Percentiles rank a stretch among this genome's conserved stretches.
Evolutionary conservation across 2,329 filamentous ascomycete species (phyloP).

Genomic region (Pezicula rhizophila): DNA sequence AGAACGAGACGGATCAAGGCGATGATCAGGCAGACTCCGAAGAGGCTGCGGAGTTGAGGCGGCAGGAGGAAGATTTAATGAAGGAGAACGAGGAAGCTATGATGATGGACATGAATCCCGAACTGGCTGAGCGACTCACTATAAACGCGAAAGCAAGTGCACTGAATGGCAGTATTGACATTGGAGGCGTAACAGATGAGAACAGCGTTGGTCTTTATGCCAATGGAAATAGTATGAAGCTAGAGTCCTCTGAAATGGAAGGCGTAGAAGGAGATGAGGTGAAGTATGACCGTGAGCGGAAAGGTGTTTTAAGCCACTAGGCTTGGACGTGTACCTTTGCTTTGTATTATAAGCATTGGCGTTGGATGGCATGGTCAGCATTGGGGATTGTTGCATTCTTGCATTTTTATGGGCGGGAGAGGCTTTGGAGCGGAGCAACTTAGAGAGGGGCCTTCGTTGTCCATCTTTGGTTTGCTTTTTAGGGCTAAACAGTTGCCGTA

Average conservation of each 20-base stretch:
- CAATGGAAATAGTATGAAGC: background rate
- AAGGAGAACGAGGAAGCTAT: constrained; percentile 25
- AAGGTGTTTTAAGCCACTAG: constrained; percentile 1
- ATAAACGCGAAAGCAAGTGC: background rate
- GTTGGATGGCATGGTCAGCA: background rate
- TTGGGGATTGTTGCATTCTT: background rate
- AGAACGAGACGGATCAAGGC: constrained; percentile 5
- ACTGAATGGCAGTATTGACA: background rate
- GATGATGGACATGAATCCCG: constrained; percentile 19
- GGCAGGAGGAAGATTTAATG: constrained; percentile 25
- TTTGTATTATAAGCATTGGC: constrained; percentile 1
- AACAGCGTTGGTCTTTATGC: background rate
- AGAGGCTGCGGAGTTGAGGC: constrained; percentile 16
- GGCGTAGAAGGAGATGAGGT: background rate
- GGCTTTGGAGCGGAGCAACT: background rate
- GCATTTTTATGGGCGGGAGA: background rate
- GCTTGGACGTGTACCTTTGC: background rate
- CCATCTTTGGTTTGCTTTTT: background rate
- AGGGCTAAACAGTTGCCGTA: too few species aligned
- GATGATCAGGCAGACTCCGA: constrained; percentile 14
- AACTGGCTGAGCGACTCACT: background rate
- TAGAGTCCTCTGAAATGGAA: background rate
- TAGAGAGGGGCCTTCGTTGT: background rate
- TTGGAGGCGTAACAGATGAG: background rate
- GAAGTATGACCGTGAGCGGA: background rate